phyloP scores from a whole-genome alignment of 108 stramenopile genomes.

The Cylindrotheca closterium region DNA sequence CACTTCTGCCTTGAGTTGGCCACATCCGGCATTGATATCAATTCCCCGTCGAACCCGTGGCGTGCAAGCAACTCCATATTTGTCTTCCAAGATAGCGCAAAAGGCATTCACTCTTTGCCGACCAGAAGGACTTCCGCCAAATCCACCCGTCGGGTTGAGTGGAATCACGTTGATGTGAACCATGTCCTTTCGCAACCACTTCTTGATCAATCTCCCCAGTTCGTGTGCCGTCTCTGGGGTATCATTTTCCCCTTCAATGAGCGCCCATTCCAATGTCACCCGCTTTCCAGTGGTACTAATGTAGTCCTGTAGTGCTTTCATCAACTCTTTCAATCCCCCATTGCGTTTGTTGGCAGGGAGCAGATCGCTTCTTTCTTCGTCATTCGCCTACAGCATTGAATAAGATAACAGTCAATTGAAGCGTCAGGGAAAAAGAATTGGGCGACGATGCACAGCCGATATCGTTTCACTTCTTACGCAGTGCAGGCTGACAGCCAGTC shows the following conservation, averaged over 20 bases:
- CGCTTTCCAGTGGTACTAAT: constrained; percentile 69
- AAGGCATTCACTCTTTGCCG: constrained; percentile 65
- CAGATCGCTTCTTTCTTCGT: constrained; percentile 81
- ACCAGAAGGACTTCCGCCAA: constrained; percentile 56
- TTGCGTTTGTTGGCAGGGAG: constrained; percentile 91
- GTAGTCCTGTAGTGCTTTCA: constrained; percentile 81
- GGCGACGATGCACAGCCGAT: too few relatives aligned
- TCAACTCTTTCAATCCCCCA: constrained; percentile 84
- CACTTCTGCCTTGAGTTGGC: constrained; percentile 86
- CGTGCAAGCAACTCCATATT: constrained; percentile 75
- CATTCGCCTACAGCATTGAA: too few relatives aligned
- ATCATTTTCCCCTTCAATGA: constrained; percentile 94
- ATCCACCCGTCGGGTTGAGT: constrained; percentile 93
- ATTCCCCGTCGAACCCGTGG: constrained; percentile 94
- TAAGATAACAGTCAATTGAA: too few relatives aligned
- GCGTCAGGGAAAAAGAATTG: too few relatives aligned
- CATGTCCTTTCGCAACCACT: constrained; percentile 64
- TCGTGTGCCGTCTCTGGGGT: constrained; percentile 64
- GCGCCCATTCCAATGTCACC: constrained; percentile 96
- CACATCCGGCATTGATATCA: constrained; percentile 98
- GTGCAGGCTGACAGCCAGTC: constrained; percentile 90
- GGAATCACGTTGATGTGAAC: constrained; percentile 96
- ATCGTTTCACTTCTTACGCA: too few relatives aligned
- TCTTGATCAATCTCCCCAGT: constrained; percentile 62
- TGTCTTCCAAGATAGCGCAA: constrained; percentile 59